These are phyloP conservation scores for Ashbya aceris DNA, from an alignment of 1,139 yeast species.

Conservation along the genomic window DNA sequence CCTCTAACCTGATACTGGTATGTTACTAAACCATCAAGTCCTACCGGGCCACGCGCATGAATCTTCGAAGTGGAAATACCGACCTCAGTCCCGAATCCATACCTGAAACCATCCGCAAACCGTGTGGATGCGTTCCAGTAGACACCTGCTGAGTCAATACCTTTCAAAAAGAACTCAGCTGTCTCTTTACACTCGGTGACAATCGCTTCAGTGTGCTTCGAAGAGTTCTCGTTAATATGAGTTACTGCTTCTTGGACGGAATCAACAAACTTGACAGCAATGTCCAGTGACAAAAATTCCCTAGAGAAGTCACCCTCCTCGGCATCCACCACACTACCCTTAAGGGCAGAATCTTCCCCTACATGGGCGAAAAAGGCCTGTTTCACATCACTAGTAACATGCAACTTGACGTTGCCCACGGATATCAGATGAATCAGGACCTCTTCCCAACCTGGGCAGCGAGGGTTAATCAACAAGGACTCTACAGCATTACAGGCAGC, in stretches of 20 bases:
- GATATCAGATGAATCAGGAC: slow-evolving; percentile 41
- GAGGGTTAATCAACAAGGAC: slow-evolving; percentile 60
- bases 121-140: slow-evolving; percentile 97
- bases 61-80: slow-evolving; percentile 95
- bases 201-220: slow-evolving; percentile 93
- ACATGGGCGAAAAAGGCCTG: slow-evolving; percentile 21
- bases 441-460: slow-evolving; percentile 37
- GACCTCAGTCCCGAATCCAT: slow-evolving; percentile 97
- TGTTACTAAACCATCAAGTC: slow-evolving; percentile 90
- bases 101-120: slow-evolving; percentile 97
- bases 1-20: slow-evolving; percentile 93
- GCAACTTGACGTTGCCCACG: slow-evolving; percentile 64
- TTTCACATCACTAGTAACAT: slow-evolving; percentile 48
- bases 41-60: slow-evolving; percentile 98
- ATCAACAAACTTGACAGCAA: slow-evolving; percentile 59
- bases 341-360: slow-evolving; percentile 22
- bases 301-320: slow-evolving; percentile 62
- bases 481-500: slow-evolving; percentile 98
- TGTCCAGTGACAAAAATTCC: slow-evolving; percentile 75
- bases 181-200: slow-evolving; percentile 60
- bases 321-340: slow-evolving; percentile 33
- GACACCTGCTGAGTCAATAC: slow-evolving; percentile 93
- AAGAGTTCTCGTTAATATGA: slow-evolving; percentile 84
- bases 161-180: slow-evolving; percentile 73
- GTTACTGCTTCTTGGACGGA: slow-evolving; percentile 60